Percentiles rank a stretch among this genome's conserved stretches.
These are phyloP conservation scores for Sclerotinia subarctica DNA, from an alignment of 2,329 filamentous ascomycete genomes.

Conservation along the genomic window DNA sequence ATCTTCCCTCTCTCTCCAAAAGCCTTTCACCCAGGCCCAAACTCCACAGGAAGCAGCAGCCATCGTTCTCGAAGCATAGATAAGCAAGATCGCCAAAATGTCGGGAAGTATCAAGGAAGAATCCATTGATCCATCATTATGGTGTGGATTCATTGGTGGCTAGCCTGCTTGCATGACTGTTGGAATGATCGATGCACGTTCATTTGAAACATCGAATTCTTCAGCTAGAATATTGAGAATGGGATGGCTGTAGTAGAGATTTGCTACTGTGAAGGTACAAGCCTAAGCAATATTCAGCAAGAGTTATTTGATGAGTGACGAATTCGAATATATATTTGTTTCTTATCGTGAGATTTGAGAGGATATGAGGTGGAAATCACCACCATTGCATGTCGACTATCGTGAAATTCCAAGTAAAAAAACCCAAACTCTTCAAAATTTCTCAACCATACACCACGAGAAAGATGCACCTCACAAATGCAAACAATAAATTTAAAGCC, in stretches of 20 bases:
- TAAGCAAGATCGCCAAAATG: neutral
- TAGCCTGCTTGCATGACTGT: constrained; percentile 69
- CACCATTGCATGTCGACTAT: no score
- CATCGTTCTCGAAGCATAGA: neutral
- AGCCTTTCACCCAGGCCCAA: neutral
- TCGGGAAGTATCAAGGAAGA: neutral
- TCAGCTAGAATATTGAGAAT: constrained; percentile 72
- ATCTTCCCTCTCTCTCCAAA: neutral
- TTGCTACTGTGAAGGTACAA: constrained; percentile 68
- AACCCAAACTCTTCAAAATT: neutral
- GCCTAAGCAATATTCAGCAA: constrained; percentile 41
- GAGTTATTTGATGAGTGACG: neutral
- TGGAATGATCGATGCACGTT: constrained; percentile 63
- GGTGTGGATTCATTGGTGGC: neutral
- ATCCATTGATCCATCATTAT: neutral
- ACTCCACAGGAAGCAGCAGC: neutral
- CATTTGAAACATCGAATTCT: constrained; percentile 68
- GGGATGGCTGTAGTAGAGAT: constrained; percentile 78
- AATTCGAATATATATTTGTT: no score
- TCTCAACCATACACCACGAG: neutral
- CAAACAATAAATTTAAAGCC: constrained; percentile 65
- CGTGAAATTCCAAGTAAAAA: neutral
- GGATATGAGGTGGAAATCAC: no score
- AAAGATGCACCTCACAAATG: constrained; percentile 37
- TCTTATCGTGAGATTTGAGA: no score